Conservation (phyloP, 176 grass and related monocot species). For the Oryza meyeriana region DNA sequence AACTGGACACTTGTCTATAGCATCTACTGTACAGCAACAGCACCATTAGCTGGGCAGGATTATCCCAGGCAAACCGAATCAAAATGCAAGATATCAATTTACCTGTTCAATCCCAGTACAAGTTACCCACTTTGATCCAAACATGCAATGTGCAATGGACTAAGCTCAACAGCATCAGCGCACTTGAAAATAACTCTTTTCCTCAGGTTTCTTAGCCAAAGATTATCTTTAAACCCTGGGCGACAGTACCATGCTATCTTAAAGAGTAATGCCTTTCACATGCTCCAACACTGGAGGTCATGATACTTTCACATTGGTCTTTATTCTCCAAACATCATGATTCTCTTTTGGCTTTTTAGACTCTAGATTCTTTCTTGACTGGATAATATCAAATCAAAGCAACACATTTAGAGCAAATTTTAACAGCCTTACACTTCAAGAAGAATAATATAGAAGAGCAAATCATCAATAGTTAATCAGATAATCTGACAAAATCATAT, state of each 20-base stretch:
- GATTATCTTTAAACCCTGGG: conserved; percentile 53
- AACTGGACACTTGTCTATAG: conserved; percentile 15
- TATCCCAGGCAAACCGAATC: conserved; percentile 31
- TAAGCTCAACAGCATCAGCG: conserved; percentile 57
- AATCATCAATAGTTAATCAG: conserved; percentile 27
- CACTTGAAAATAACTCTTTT: conserved; percentile 60
- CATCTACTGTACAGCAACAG: conserved; percentile 1
- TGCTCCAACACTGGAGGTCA: conserved; percentile 57
- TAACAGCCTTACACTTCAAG: conserved; percentile 25
- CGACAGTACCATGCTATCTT: conserved; percentile 49
- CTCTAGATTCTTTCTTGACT: conserved; percentile 76
- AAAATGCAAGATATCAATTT: conserved; percentile 46
- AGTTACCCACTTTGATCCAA: conserved; percentile 56
- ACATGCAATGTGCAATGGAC: conserved; percentile 53
- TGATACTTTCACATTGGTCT: conserved; percentile 56
- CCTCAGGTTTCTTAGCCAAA: conserved; percentile 75
- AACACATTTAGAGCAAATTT: conserved; percentile 57
- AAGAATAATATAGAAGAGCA: conserved; percentile 29
- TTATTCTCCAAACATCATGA: conserved; percentile 59
- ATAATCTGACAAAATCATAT: conserved; percentile 23
- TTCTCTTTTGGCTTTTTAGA: conserved; percentile 69
- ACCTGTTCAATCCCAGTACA: conserved; percentile 53
- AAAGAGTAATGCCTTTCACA: conserved; percentile 50
- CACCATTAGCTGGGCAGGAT: conserved; percentile 4
- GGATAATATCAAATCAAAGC: conserved; percentile 70